These are phyloP conservation scores for Solanum tacnaense DNA, from an alignment of 257 asterid species.

Conservation along the genomic window DNA sequence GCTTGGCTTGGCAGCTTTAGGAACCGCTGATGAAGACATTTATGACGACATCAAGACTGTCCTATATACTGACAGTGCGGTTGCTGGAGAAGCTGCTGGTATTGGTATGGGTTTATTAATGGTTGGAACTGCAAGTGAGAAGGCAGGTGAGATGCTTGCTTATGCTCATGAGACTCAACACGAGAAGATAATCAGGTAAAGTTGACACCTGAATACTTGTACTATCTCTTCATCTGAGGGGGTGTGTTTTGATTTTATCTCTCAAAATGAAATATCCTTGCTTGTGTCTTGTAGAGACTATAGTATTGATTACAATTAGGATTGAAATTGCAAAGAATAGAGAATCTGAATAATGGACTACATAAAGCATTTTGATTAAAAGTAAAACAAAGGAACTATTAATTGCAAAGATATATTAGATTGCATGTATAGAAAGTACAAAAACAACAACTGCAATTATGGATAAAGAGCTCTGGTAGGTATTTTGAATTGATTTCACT, in stretches of 20 bases:
- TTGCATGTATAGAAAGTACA: neutral
- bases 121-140: slow-evolving; percentile 98
- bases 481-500: neutral
- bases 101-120: slow-evolving; percentile 90
- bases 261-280: neutral
- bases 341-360: neutral
- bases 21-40: slow-evolving; percentile 89
- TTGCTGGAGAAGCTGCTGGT: slow-evolving; percentile 99
- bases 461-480: neutral
- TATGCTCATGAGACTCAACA: slow-evolving; percentile 98
- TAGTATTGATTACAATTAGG: neutral
- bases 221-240: neutral
- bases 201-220: neutral
- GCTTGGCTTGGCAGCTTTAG: slow-evolving; percentile 92
- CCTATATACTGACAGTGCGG: slow-evolving; percentile 91
- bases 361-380: neutral
- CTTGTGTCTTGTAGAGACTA: neutral
- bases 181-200: slow-evolving; percentile 83
- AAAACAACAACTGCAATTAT: neutral
- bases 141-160: slow-evolving; percentile 91
- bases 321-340: neutral
- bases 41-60: slow-evolving; percentile 78
- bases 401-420: neutral
- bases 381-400: neutral
- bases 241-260: neutral